Base-by-base conservation (phyloP, 176 grass and related monocot genomes). In the Poa pratensis region DNA sequence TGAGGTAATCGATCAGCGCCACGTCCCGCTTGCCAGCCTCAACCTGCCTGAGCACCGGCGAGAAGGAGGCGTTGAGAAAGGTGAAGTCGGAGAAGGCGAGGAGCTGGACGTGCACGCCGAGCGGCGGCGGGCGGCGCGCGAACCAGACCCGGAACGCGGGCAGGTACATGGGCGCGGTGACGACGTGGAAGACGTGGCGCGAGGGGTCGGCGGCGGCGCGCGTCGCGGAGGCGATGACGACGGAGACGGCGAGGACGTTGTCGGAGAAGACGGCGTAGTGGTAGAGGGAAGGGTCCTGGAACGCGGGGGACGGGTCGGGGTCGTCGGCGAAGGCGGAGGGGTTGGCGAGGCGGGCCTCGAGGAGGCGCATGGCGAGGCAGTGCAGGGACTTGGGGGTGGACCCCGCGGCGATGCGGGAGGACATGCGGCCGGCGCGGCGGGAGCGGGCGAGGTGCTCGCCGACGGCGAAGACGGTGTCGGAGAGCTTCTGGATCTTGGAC, bases 321-420 rank as follows among this genome's bases (percentile, higher is more conserved):
- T 87, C 87, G 68, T 87, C 84, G 19, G 90, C 30, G 50, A 86
- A 88, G 1, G 87, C 79, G 67, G 75, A 75, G 22, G 86, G 91
- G 24, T 85, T 86, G 50, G 90, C 82, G 87, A 96, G 92, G 62
- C 84, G 88, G 81, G 94, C 90, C 88, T 95, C 93, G 52, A 99
- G 91, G 49, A 99, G 94, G 83, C 94, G 96, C 96, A 99, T 96
- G 63, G 96, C 91, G 26, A 99, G 96, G 86, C 94, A 99, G 50
- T 99, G 96, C 43, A 99, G 96, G 22, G 90, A 93, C 87, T 99
- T 99, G 0, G 96, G 96, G 43, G 96, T 99, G 61, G 96, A 99
- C 49, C 79, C 88, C 0, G 91, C 94, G 28, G 96, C 96, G 37
- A 99, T 96, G 73, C 84, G 86, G 54, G 89, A 88, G 51, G 96